Evolutionary conservation across 2,329 filamentous ascomycete species (phyloP).

Genomic region (Thielaviopsis punctulata): DNA sequence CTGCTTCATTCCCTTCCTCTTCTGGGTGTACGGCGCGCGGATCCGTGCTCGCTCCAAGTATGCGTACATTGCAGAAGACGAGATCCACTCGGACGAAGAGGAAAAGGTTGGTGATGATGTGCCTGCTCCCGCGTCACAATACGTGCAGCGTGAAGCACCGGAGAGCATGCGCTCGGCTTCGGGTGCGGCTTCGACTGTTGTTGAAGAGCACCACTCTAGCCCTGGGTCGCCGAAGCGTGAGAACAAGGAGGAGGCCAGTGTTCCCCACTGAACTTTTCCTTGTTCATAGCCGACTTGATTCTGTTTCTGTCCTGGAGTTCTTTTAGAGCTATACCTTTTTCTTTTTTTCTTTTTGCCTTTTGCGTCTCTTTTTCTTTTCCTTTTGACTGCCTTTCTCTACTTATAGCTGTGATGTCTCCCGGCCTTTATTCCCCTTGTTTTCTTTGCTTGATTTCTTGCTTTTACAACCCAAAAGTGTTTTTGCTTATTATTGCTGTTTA

Average conservation of each 20-base stretch:
- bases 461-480: background rate
- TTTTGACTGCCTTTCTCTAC: background rate
- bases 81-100: slow-evolving; percentile 13
- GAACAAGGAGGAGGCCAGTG: slow-evolving; percentile 6
- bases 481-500: background rate
- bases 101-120: background rate
- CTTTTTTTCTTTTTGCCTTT: background rate
- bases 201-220: slow-evolving; percentile 1
- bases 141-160: background rate
- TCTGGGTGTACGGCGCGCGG: slow-evolving; percentile 57
- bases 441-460: background rate
- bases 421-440: background rate
- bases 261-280: background rate
- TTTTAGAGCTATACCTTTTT: background rate
- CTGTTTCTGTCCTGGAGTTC: background rate
- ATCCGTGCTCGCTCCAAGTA: slow-evolving; percentile 56
- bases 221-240: background rate
- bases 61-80: slow-evolving; percentile 49
- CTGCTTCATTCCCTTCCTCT: slow-evolving; percentile 67
- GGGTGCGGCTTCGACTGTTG: slow-evolving; percentile 7
- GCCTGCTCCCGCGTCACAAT: background rate
- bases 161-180: slow-evolving; percentile 4
- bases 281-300: background rate
- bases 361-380: background rate
- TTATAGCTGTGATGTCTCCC: background rate